Base-by-base conservation (phyloP, 352 stramenopile genomes). In the Aphanomyces invadans region DNA sequence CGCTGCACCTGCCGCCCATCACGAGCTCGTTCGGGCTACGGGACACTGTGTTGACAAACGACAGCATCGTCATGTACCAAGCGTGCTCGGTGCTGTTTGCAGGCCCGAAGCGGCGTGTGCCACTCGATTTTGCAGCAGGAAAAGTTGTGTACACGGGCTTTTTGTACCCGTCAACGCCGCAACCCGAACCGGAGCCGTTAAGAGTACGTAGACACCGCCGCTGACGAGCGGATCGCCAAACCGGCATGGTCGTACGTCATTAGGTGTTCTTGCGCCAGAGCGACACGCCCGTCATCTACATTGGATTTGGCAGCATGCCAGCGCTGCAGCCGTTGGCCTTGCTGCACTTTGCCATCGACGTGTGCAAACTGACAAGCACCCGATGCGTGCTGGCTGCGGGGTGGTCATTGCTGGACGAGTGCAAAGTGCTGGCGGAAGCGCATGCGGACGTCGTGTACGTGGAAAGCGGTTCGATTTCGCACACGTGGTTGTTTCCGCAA, bases 251-350 rank as follows among this genome's bases (percentile, higher is more conserved):
- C 46, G 21, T 54, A 11, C 10, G 11, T 54, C 10, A 1, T 54
- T 54, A 54, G 2, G 26, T n/a, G 15, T 54, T 54, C n/a, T 54
- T 54, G 46, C 10, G 21, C n/a, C 7, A 54, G 46, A 54, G 46
- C 46, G 21, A 21, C 1, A 49, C 36, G 9, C 60, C 60, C 1
- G 32, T 67, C 31, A 60, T 67, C 33, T 67, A 56, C 46, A 17
- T 67, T 21, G 60, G 60, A 2, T 67, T 67, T 57, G 60, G 60
- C 17, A 67, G 49, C 32, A 67, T 67, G 44, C 32, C 59, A n/a
- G 33, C 60, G 9, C n/a, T 39, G 17, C 19, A 57, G 19, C 39
- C 60, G 2, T 7, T 44, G 1, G 26, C 17, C 32, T 33, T 67
- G 3, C 21, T 57, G 5, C 19, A 57, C 19, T n/a, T 67, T 10